These are phyloP conservation scores for Rhizopogon roseolus DNA, from an alignment of 768 basidiomycete genomes.

Conservation along the genomic window DNA sequence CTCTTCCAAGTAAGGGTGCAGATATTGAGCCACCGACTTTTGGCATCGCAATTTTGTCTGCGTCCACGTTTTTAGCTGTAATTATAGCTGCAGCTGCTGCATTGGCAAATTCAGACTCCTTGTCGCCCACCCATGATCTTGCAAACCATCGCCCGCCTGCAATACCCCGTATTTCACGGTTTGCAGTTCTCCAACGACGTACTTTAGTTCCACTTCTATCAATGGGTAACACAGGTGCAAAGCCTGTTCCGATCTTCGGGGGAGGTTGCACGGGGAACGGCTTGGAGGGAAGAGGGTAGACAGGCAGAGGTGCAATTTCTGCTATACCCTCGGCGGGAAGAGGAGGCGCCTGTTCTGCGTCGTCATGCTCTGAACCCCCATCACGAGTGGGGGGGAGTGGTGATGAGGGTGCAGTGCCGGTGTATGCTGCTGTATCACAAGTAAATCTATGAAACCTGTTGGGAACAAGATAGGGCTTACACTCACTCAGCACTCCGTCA, in stretches of 20 bases:
- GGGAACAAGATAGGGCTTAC: conserved; percentile 29
- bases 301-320: conserved; percentile 58
- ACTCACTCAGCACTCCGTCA: conserved; percentile 58
- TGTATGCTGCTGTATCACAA: conserved; percentile 40
- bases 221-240: conserved; percentile 61
- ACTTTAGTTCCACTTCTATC: conserved; percentile 60
- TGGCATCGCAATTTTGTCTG: conserved; percentile 23
- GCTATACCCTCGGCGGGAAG: conserved; percentile 28
- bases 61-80: conserved; percentile 20
- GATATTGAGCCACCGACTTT: conserved; percentile 45
- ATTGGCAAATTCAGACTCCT: conserved; percentile 62
- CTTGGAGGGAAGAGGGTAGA: conserved; percentile 77
- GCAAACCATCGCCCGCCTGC: conserved; percentile 82
- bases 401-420: conserved; percentile 71
- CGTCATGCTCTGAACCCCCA: conserved; percentile 45
- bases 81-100: conserved; percentile 20
- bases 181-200: conserved; percentile 69
- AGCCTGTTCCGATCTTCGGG: conserved; percentile 69
- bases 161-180: conserved; percentile 77
- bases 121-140: conserved; percentile 79
- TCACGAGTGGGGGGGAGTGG: conserved; percentile 45
- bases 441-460: background rate
- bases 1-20: conserved; percentile 37
- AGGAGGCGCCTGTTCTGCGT: conserved; percentile 18
- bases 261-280: conserved; percentile 80